Base-by-base conservation (phyloP, 306 rosid species). In the Cajanus cajan region DNA sequence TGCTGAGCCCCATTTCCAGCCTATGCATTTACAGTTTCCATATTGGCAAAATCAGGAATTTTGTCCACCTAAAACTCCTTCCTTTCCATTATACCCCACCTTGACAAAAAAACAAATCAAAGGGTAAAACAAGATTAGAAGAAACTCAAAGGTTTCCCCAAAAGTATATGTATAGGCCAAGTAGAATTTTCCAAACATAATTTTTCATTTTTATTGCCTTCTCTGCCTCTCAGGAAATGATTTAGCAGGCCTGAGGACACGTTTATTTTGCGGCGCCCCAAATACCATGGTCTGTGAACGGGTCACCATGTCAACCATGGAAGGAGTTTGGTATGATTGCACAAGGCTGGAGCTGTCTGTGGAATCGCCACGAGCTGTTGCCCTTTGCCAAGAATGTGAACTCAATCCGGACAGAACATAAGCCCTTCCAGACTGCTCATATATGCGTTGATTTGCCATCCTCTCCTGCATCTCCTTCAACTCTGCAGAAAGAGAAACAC, bases 301-400 rank as follows among this genome's bases (percentile, higher is more conserved):
- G 0, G 85, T 86, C 71, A 96, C 94, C 99, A 96, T 96, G 87
- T 90, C 96, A 8, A 84, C 90, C 99, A 96, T 96, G 0, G 97
- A 85, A 21, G 96, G 98, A 2, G 99, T 96, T 82, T 96, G 99
- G 82, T 93, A 96, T 40, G 95, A 67, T 67, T 91, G 98, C 78
- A 96, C 52, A 22, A 86, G 86, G 85, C 93, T 93, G 22, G 91
- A 83, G 77, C 89, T 89, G 37, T 90, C 98, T 1, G 92, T 89
- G 7, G 96, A 93, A 87, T 96, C 92, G 10, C 99, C 99, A 31
- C 99, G 80, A 0, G 97, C 93, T 1, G 99, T 96, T 67, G 99
- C 99, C 83, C 99, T 89, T 81, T 96, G 99, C 92, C 90, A 89
- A 64, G 98, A 90, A 79, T 96, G 99, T 12, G 99, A 93, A 89